Evolutionary conservation across 352 stramenopile species (phyloP).

Genomic region (Globisporangium echinulatum): DNA sequence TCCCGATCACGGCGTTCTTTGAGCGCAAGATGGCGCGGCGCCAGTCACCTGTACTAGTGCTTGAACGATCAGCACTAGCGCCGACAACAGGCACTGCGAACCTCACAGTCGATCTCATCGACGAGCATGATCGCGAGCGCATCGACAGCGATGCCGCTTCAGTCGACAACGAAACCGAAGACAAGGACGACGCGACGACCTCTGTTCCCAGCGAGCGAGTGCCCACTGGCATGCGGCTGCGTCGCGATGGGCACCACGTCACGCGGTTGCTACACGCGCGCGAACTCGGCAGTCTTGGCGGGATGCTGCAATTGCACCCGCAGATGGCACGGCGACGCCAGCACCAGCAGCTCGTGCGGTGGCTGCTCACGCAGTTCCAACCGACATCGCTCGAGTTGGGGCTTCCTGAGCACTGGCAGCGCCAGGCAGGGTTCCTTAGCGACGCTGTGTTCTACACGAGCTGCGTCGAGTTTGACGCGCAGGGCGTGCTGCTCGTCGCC

Average conservation of each 20-base stretch:
- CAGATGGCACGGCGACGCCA: slow-evolving; percentile 22
- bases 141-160: neutral
- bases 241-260: slow-evolving; percentile 21
- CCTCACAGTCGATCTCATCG: neutral
- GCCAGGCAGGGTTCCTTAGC: slow-evolving; percentile 21
- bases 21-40: slow-evolving; percentile 31
- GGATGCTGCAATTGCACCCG: slow-evolving; percentile 14
- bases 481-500: slow-evolving; percentile 56
- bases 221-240: slow-evolving; percentile 2
- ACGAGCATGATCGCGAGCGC: neutral
- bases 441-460: slow-evolving; percentile 42
- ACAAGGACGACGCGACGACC: no score
- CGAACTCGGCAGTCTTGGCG: slow-evolving; percentile 23
- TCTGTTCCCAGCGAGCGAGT: no score
- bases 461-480: slow-evolving; percentile 62
- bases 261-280: slow-evolving; percentile 30
- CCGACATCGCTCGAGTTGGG: slow-evolving; percentile 33
- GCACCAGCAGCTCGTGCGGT: slow-evolving; percentile 47
- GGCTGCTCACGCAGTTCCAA: slow-evolving; percentile 44
- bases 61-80: neutral
- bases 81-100: neutral
- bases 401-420: slow-evolving; percentile 37
- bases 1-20: slow-evolving; percentile 68
- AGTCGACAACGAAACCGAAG: neutral
- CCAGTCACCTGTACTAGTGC: slow-evolving; percentile 8